Percentiles rank a stretch among this genome's conserved stretches.
phyloP scores from a whole-genome alignment of 2,329 filamentous ascomycete genomes.

The Cladobotryum mycophilum region DNA sequence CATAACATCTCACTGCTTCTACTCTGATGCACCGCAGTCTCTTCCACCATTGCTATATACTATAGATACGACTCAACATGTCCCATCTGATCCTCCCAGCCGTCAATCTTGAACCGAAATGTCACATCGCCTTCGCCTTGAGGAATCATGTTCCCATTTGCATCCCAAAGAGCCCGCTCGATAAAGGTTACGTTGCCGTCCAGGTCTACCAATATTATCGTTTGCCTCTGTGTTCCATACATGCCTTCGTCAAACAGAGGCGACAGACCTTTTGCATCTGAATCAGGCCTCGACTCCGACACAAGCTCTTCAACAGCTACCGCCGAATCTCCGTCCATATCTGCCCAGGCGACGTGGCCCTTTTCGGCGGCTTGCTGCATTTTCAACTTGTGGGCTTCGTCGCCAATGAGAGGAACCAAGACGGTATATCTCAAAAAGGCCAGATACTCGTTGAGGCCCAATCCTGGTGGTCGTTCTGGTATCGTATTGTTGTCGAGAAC shows the following conservation, averaged over 20 bases:
- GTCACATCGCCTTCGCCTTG: conserved; percentile 50
- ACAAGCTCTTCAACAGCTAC: conserved; percentile 29
- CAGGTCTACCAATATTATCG: conserved; percentile 56
- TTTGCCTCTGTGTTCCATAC: conserved; percentile 62
- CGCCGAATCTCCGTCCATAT: conserved; percentile 29
- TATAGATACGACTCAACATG: too few relatives aligned
- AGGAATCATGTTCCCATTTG: conserved; percentile 47
- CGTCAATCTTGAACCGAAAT: conserved; percentile 51
- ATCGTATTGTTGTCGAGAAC: conserved; percentile 54
- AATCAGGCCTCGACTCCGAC: conserved; percentile 33
- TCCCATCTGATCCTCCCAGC: conserved; percentile 34
- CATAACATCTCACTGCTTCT: too few relatives aligned
- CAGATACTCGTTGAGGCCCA: conserved; percentile 49
- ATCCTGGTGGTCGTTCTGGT: conserved; percentile 33
- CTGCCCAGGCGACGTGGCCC: conserved; percentile 32
- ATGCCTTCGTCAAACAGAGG: conserved; percentile 51
- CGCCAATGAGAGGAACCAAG: conserved; percentile 54
- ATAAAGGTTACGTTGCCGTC: conserved; percentile 54
- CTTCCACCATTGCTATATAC: too few relatives aligned
- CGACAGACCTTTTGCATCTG: conserved; percentile 19
- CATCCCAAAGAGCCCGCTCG: conserved; percentile 56
- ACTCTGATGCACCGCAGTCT: too few relatives aligned
- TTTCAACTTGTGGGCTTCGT: conserved; percentile 36
- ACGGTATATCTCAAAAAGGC: conserved; percentile 52
- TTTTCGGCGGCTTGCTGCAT: conserved; percentile 37